Evolutionary conservation across 129 eudicot genomes (phyloP), one percentile per base, ranked within the genome.

Genomic region (Kitagawia praeruptora): DNA sequence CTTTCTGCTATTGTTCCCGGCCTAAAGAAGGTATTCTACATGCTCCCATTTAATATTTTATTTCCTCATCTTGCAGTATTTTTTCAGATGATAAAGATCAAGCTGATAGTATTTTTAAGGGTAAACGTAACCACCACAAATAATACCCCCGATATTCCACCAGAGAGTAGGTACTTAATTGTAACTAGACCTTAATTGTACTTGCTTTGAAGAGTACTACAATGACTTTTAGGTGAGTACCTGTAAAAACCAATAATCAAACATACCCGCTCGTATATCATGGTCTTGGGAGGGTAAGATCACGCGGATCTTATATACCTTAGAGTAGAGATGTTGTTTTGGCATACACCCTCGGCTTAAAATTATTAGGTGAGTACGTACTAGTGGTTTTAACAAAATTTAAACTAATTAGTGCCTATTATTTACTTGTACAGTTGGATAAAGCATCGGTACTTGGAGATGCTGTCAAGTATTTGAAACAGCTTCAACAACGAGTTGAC

Each of bases 381-480:
- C 6, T 3, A 3, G 5, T 40, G 6, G 5, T 40, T 40, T 40
- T 40, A 40, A 8, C 47, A 44, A 44, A 18, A 15, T 49, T 23
- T 10, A 25, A 25, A 27, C 38, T 69, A 31, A n/a, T 3, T 2
- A n/a, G 34, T 61, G 37, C 34, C 4, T 28, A 69, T 1, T 14
- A 34, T 5, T 34, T 76, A 6, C 8, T 15, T 61, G 48, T 45
- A 48, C 86, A 93, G 96, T 78, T 83, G 91, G 98, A 93, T 73
- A 93, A 93, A 72, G 88, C 90, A 25, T 90, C 98, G 18, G 89
- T 93, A 54, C 90, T 93, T 77, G 96, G 92, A 56, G 98, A 89
- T 77, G 93, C 98, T 13, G 86, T 90, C 73, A 87, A 85, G 85
- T 87, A 93, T 84, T 80, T 90, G 85, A 87, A 89, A 89, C 83